Evolutionary conservation across 805 yeast genomes (phyloP), one percentile per base, ranked within the genome.

Genomic region (Barnettozyma salicaria): DNA sequence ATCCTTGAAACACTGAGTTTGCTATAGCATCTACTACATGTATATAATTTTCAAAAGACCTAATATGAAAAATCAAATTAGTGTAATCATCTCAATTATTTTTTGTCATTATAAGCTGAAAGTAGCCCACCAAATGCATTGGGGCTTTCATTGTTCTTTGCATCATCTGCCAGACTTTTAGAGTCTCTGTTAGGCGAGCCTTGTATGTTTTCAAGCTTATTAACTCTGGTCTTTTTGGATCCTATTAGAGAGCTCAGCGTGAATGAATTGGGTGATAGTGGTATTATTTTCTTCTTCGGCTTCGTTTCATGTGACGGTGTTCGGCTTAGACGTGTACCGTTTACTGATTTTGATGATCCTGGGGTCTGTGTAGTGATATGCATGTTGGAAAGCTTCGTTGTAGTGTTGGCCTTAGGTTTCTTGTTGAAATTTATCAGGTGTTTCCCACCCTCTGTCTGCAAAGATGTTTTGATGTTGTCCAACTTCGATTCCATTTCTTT

Each of bases 401-500:
- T 52, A 3, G 49, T 43, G 9, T 41, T 27, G 9, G 52, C 40
- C 34, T 49, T 44, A 31, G 42, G 30, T 14, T 42, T 37, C 27
- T 43, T 34, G 7, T 13, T 37, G 21, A 40, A 31, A 37, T 44
- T 42, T 7, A 44, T 34, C n/a, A 34, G 12, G 11, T 19, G 27
- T 10, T 35, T 30, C 4, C 33, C 28, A 19, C 38, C 40, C 18
- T 20, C 19, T n/a, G 35, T 33, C 27, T 47, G 42, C 27, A 56
- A 40, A 3, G 58, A 48, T 14, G 34, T 43, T 34, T 52, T 54
- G 33, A 58, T 42, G 27, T 45, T 42, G 22, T 45, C 58, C 6
- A 58, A 44, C 40, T 54, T 53, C 17, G 48, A 43, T 14, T 46
- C 59, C 53, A 58, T 51, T 10, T 43, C 57, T 34, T 48, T 52